These are phyloP conservation scores for Tuber melanosporum DNA, from an alignment of 495 filamentous ascomycete species.

Conservation along the genomic window DNA sequence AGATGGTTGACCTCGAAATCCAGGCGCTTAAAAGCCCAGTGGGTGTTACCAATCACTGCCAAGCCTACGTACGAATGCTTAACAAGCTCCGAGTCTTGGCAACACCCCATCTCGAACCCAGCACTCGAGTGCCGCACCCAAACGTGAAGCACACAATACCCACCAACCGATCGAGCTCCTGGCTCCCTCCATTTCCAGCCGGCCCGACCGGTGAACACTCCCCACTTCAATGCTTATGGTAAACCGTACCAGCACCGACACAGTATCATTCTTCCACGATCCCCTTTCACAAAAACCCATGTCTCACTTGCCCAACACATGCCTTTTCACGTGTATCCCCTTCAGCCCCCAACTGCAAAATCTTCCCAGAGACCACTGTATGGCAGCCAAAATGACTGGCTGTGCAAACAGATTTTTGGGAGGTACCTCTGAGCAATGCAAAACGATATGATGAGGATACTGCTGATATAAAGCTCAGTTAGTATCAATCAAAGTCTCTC, in stretches of 20 bases:
- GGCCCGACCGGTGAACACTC: too few species aligned
- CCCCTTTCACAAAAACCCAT: background rate
- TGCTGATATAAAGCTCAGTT: background rate
- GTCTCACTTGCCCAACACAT: background rate
- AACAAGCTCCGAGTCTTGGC: too few species aligned
- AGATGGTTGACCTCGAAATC: background rate
- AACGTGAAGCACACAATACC: too few species aligned
- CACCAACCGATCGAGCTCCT: too few species aligned
- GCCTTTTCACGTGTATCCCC: background rate
- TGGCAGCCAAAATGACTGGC: background rate
- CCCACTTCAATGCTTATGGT: too few species aligned
- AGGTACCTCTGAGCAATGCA: background rate
- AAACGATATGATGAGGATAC: background rate
- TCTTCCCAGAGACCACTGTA: background rate
- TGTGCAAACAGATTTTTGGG: background rate
- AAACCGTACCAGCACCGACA: too few species aligned
- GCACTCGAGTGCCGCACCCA: too few species aligned
- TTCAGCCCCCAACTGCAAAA: background rate
- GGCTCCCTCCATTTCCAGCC: too few species aligned
- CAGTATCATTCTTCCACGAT: too few species aligned
- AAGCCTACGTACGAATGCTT: background rate
- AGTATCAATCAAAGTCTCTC: background rate
- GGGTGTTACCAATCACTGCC: background rate
- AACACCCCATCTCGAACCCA: too few species aligned
- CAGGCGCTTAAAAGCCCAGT: background rate